A percentile compares a stretch with the other conserved stretches of the same genome.
phyloP scores from a whole-genome alignment of 2,329 filamentous ascomycete species.

The Blumeriella jaapii region DNA sequence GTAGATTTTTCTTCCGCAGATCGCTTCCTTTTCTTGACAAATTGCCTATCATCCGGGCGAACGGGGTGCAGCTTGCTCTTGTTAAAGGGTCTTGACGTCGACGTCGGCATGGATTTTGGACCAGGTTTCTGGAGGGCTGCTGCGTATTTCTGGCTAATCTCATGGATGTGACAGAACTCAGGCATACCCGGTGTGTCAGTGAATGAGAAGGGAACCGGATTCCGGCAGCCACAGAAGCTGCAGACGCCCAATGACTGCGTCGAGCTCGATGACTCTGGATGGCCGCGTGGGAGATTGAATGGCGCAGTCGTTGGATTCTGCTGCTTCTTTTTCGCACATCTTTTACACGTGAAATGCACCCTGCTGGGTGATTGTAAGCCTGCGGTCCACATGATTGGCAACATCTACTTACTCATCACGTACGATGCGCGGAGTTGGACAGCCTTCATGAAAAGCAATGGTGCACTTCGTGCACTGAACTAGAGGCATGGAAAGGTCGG shows the following conservation, averaged over 20 bases:
- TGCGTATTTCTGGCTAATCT: too few species aligned
- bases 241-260: too few species aligned
- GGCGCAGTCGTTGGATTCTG: background rate
- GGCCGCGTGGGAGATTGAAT: background rate
- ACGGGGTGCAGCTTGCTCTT: conserved; percentile 16
- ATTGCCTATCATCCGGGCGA: conserved; percentile 15
- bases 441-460: conserved; percentile 14
- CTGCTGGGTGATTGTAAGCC: too few species aligned
- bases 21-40: conserved; percentile 10
- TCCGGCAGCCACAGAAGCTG: too few species aligned
- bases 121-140: too few species aligned
- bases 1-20: background rate
- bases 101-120: background rate
- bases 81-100: conserved; percentile 4
- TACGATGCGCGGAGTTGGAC: conserved; percentile 11
- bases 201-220: too few species aligned
- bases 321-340: background rate
- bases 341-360: background rate
- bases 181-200: too few species aligned
- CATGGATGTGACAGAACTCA: too few species aligned
- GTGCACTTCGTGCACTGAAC: conserved; percentile 15
- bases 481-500: conserved; percentile 10
- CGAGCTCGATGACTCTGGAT: too few species aligned
- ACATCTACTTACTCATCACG: too few species aligned
- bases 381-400: too few species aligned